Evolutionary conservation across 2,329 filamentous ascomycete species (phyloP).

Genomic region (Pezicula neosporulosa): DNA sequence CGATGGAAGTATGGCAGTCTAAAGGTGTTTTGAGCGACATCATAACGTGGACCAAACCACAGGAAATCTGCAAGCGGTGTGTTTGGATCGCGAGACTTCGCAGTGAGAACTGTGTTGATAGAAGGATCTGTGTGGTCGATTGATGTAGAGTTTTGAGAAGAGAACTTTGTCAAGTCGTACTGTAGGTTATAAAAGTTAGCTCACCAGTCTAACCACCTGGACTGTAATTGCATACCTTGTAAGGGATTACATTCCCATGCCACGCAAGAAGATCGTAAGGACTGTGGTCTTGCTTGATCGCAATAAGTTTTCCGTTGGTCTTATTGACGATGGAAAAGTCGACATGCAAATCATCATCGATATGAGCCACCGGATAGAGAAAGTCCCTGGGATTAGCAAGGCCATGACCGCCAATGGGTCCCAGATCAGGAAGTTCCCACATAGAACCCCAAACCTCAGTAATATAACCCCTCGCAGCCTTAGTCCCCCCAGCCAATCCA

Average conservation of each 20-base stretch:
- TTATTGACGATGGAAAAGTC: conserved; percentile 56
- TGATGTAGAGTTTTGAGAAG: conserved; percentile 55
- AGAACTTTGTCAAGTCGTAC: conserved; percentile 52
- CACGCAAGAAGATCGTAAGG: conserved; percentile 77
- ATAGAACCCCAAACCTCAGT: conserved; percentile 62
- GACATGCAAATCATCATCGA: conserved; percentile 47
- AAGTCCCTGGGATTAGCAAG: conserved; percentile 64
- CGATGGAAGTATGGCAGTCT: conserved; percentile 56
- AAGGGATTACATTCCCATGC: conserved; percentile 70
- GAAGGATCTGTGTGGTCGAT: conserved; percentile 65
- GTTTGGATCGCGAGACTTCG: conserved; percentile 47
- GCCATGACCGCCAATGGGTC: conserved; percentile 60
- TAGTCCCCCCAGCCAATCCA: conserved; percentile 50
- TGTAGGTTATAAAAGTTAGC: conserved; percentile 18
- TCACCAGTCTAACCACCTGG: neutral
- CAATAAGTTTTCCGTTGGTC: conserved; percentile 62
- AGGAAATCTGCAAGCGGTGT: conserved; percentile 62
- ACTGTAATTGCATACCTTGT: conserved; percentile 28
- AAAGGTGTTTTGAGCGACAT: conserved; percentile 56
- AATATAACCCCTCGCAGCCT: conserved; percentile 53
- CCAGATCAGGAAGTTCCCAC: conserved; percentile 61
- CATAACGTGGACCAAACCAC: conserved; percentile 65
- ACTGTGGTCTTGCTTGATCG: conserved; percentile 62
- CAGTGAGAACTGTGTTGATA: conserved; percentile 63
- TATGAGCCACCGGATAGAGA: conserved; percentile 52